Percentiles rank a stretch among this genome's conserved stretches.
These are phyloP conservation scores for Ustilago shanxiensis DNA, from an alignment of 1,284 basidiomycete species.

Conservation along the genomic window DNA sequence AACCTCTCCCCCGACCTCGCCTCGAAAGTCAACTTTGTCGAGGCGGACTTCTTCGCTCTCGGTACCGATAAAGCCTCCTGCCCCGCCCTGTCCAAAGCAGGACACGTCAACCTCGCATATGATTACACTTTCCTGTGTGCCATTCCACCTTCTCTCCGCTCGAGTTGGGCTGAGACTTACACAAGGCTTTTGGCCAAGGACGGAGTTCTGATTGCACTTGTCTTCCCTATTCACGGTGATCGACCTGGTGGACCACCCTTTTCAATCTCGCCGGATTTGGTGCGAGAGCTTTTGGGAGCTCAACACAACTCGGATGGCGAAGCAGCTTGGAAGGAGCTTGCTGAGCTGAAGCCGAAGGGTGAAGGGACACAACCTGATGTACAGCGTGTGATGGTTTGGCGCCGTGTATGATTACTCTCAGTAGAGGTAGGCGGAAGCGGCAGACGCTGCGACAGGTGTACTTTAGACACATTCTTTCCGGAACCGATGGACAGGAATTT, in stretches of 20 bases:
- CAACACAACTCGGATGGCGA: constrained; percentile 26
- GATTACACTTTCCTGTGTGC: constrained; percentile 65
- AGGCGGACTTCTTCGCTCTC: constrained; percentile 53
- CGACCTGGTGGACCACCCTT: constrained; percentile 56
- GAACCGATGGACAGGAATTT: too few species aligned
- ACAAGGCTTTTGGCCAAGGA: constrained; percentile 46
- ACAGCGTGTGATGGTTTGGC: constrained; percentile 57
- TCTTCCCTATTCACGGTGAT: constrained; percentile 59
- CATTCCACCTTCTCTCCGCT: constrained; percentile 48
- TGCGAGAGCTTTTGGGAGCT: constrained; percentile 29
- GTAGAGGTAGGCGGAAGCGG: background rate
- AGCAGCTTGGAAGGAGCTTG: constrained; percentile 45
- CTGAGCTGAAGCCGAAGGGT: constrained; percentile 41
- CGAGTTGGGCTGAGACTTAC: constrained; percentile 56
- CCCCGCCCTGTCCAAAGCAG: constrained; percentile 24
- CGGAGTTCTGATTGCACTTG: constrained; percentile 49
- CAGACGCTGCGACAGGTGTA: background rate
- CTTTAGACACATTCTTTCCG: too few species aligned
- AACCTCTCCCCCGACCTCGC: constrained; percentile 14
- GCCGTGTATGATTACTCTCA: constrained; percentile 17
- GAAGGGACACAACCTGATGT: constrained; percentile 39
- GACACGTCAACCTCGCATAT: constrained; percentile 38
- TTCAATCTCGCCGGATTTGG: constrained; percentile 49
- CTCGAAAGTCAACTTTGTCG: constrained; percentile 34
- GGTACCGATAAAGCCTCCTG: constrained; percentile 26